These are phyloP conservation scores for Penicillium diatomitis DNA, from an alignment of 495 filamentous ascomycete species.

Conservation along the genomic window DNA sequence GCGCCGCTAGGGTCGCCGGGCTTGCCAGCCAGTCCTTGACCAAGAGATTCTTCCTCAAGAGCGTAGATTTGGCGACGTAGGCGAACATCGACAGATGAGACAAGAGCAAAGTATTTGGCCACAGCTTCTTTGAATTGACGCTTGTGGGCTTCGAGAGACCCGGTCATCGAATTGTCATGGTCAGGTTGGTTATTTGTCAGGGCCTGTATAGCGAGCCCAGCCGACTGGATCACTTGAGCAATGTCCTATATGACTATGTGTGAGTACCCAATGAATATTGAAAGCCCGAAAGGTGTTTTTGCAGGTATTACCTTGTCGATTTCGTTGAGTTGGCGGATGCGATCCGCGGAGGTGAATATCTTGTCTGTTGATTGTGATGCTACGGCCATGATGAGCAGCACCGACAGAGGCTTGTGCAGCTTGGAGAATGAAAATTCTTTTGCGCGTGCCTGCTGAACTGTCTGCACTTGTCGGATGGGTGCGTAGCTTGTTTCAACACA, in stretches of 20 bases:
- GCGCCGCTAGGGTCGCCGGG: conserved; percentile 17
- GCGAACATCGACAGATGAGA: conserved; percentile 60
- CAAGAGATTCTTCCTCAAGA: conserved; percentile 66
- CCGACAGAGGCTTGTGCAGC: neutral
- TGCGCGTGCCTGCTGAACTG: too few relatives aligned
- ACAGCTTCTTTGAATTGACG: conserved; percentile 52
- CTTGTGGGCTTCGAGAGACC: conserved; percentile 43
- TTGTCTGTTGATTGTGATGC: conserved; percentile 4
- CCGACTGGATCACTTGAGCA: conserved; percentile 53
- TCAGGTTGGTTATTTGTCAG: conserved; percentile 46
- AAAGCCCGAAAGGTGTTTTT: neutral
- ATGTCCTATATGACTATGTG: conserved; percentile 35
- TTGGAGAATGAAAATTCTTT: neutral
- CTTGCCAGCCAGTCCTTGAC: conserved; percentile 28
- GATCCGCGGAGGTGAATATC: conserved; percentile 54
- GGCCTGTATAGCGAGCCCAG: conserved; percentile 59
- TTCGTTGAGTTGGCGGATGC: conserved; percentile 66
- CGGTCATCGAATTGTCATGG: conserved; percentile 18
- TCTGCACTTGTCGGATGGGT: neutral
- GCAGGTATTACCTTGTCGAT: conserved; percentile 53
- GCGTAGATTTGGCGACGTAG: conserved; percentile 72
- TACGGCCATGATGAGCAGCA: conserved; percentile 3
- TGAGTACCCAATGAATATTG: too few relatives aligned
- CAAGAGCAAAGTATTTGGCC: conserved; percentile 56
- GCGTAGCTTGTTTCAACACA: too few relatives aligned